phyloP scores from a whole-genome alignment of 345 rosid species.

The Moricandia arvensis region DNA sequence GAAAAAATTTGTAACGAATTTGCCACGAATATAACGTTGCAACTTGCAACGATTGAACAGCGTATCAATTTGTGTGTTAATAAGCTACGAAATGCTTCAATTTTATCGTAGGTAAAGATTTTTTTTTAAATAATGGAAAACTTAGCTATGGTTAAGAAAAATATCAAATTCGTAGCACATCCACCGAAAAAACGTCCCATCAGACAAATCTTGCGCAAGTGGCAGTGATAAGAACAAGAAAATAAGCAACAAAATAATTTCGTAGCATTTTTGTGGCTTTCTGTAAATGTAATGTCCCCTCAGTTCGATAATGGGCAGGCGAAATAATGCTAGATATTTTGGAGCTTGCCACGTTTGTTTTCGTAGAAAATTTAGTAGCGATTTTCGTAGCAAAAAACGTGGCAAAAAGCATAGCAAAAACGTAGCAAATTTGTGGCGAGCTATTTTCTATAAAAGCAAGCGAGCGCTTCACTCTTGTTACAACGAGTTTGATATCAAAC shows the following conservation, averaged over 20 bases:
- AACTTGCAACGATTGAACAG: not conserved
- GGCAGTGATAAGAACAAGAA: not conserved
- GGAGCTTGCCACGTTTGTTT: not conserved
- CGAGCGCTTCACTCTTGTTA: not conserved
- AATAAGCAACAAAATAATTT: not conserved
- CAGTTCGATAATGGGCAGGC: not conserved
- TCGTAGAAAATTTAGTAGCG: not conserved
- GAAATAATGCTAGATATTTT: not conserved
- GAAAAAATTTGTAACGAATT: not conserved
- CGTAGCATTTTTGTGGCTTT: too few relatives aligned
- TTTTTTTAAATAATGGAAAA: too few relatives aligned
- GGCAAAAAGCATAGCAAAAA: not conserved
- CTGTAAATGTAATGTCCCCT: not conserved
- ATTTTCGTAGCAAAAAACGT: not conserved
- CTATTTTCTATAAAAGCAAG: not conserved
- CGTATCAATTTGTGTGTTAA: too few relatives aligned
- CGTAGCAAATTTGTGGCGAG: not conserved
- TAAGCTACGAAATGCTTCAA: too few relatives aligned
- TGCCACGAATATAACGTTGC: not conserved
- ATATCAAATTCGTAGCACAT: not conserved
- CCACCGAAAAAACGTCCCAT: not conserved
- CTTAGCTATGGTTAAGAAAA: too few relatives aligned
- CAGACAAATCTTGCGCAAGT: not conserved
- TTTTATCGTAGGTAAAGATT: too few relatives aligned
- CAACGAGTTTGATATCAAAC: not conserved